phyloP scores from a whole-genome alignment of 306 rosid species.

The Cucurbita maxima region DNA sequence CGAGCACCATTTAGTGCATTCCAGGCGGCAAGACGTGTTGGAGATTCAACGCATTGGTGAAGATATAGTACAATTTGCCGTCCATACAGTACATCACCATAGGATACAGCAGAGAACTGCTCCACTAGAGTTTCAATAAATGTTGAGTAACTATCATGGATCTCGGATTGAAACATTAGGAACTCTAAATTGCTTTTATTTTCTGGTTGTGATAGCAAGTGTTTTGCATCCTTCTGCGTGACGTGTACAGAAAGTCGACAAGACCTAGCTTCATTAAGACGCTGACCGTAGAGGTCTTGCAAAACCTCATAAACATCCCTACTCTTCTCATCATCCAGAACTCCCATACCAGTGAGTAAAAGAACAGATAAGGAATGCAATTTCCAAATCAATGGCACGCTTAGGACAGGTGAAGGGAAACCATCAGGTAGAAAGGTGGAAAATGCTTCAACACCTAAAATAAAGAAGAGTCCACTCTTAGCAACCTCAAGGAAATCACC shows the following conservation, averaged over 20 bases:
- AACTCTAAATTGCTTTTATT: slow-evolving; percentile 30
- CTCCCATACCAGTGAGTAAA: slow-evolving; percentile 70
- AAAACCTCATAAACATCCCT: slow-evolving; percentile 63
- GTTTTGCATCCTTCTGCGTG: background rate
- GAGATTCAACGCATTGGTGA: slow-evolving; percentile 59
- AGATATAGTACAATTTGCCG: slow-evolving; percentile 86
- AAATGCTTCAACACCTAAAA: slow-evolving; percentile 74
- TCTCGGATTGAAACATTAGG: slow-evolving; percentile 57
- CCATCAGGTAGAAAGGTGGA: slow-evolving; percentile 35
- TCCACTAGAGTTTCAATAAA: slow-evolving; percentile 76
- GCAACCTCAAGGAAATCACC: slow-evolving; percentile 47
- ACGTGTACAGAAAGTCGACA: slow-evolving; percentile 11
- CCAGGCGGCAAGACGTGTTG: slow-evolving; percentile 72
- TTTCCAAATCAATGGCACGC: slow-evolving; percentile 77
- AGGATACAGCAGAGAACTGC: slow-evolving; percentile 76
- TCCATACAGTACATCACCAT: slow-evolving; percentile 66
- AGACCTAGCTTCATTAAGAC: slow-evolving; percentile 42
- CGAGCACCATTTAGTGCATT: slow-evolving; percentile 51
- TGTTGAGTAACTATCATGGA: slow-evolving; percentile 58
- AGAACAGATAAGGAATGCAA: slow-evolving; percentile 71
- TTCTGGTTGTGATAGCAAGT: slow-evolving; percentile 8
- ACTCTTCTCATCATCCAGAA: slow-evolving; percentile 55
- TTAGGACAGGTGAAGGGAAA: slow-evolving; percentile 50
- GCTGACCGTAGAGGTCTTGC: slow-evolving; percentile 73
- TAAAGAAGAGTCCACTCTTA: slow-evolving; percentile 66